Evolutionary conservation across 306 rosid species (phyloP).

Genomic region (Glycyrrhiza uralensis): DNA sequence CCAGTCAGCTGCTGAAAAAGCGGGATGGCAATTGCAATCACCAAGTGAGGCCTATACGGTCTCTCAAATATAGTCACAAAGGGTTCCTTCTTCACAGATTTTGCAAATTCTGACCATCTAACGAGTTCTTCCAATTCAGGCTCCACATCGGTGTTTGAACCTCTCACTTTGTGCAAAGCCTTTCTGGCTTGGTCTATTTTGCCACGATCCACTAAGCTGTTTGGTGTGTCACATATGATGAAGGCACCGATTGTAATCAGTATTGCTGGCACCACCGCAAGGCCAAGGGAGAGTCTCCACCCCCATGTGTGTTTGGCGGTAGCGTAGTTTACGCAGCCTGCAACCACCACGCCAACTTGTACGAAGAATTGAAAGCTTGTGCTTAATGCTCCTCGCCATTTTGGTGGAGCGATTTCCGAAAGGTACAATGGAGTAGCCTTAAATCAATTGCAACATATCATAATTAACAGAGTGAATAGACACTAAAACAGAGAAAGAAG

Average conservation of each 20-base stretch:
- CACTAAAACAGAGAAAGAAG: too few relatives aligned
- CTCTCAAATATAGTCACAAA: conserved; percentile 48
- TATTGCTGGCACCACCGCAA: conserved; percentile 47
- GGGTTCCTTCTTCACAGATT: conserved; percentile 39
- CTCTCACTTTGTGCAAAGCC: conserved; percentile 47
- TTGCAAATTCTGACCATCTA: conserved; percentile 29
- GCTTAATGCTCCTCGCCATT: conserved; percentile 66
- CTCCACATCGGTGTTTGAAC: conserved; percentile 41
- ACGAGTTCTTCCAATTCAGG: conserved; percentile 47
- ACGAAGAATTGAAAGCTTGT: conserved; percentile 45
- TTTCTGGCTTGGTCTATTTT: conserved; percentile 46
- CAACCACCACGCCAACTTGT: conserved; percentile 48
- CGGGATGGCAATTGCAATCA: conserved; percentile 49
- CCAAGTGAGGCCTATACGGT: conserved; percentile 64
- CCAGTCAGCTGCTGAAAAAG: conserved; percentile 65
- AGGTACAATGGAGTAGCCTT: conserved; percentile 67
- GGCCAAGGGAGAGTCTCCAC: conserved; percentile 60
- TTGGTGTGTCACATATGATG: conserved; percentile 55
- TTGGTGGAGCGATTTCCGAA: conserved; percentile 71
- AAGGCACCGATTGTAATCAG: conserved; percentile 50
- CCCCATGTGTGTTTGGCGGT: conserved; percentile 43
- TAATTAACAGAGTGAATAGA: not conserved
- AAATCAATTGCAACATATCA: not conserved
- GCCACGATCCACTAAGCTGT: conserved; percentile 66
- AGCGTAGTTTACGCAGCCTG: conserved; percentile 43